phyloP scores from a whole-genome alignment of 805 yeast species.

The Kuraishia floccosa region DNA sequence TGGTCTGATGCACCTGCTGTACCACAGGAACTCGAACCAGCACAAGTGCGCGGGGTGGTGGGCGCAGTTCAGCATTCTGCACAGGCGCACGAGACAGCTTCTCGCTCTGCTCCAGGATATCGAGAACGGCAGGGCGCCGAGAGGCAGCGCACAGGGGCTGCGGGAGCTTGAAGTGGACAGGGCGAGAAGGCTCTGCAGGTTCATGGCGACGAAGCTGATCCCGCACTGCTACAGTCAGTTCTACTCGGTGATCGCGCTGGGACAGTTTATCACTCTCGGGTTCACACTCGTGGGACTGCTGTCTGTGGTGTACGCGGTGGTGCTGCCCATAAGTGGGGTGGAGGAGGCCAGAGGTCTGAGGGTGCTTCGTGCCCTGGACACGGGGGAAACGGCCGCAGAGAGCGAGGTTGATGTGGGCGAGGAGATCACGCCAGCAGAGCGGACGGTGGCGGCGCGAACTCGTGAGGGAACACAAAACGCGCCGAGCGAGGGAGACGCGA shows the following conservation, averaged over 20 bases:
- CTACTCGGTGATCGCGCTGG: constrained; percentile 57
- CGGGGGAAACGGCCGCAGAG: too few relatives aligned
- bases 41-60: constrained; percentile 72
- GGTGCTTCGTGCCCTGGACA: constrained; percentile 6
- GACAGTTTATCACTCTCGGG: constrained; percentile 70
- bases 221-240: constrained; percentile 47
- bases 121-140: constrained; percentile 9
- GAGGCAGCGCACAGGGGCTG: constrained; percentile 4
- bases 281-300: constrained; percentile 50
- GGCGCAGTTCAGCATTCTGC: constrained; percentile 51
- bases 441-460: too few relatives aligned
- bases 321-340: constrained; percentile 9
- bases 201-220: constrained; percentile 23
- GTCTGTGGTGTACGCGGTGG: constrained; percentile 27
- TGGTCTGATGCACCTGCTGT: constrained; percentile 46
- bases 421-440: constrained; percentile 5
- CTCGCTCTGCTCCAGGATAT: constrained; percentile 17
- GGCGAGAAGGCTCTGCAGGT: constrained; percentile 6
- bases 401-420: constrained; percentile 4
- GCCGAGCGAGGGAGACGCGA: constrained; percentile 3
- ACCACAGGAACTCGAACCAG: constrained; percentile 69
- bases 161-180: constrained; percentile 4
- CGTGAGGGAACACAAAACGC: too few relatives aligned
- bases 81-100: constrained; percentile 38
- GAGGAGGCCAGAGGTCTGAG: constrained; percentile 8